These are phyloP conservation scores for Iberis pinnata DNA, from an alignment of 345 rosid genomes.

Conservation along the genomic window DNA sequence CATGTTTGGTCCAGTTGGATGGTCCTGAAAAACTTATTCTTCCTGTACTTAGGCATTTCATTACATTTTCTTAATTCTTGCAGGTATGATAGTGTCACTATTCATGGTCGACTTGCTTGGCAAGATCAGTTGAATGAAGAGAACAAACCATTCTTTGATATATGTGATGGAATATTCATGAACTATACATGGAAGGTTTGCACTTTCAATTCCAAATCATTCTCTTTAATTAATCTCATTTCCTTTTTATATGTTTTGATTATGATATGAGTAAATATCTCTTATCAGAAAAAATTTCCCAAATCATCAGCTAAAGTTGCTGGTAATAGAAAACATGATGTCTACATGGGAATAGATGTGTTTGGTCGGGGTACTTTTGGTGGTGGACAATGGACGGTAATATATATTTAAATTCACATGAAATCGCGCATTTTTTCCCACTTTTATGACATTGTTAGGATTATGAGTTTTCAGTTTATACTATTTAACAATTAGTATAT, in stretches of 20 bases:
- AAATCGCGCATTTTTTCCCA: too few species aligned
- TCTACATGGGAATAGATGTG: conserved; percentile 84
- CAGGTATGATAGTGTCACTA: conserved; percentile 81
- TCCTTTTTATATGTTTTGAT: not conserved
- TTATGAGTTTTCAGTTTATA: too few species aligned
- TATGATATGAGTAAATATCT: too few species aligned
- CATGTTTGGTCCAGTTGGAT: too few species aligned
- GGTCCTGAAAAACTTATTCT: too few species aligned
- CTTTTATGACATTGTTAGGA: too few species aligned
- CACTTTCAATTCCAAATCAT: conserved; percentile 3
- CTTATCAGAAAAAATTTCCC: conserved; percentile 51
- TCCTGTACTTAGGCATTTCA: too few species aligned
- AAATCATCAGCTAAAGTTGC: conserved; percentile 59
- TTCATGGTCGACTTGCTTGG: conserved; percentile 50
- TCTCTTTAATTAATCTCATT: not conserved
- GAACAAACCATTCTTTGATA: conserved; percentile 78
- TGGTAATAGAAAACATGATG: conserved; percentile 65
- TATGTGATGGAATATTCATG: conserved; percentile 70
- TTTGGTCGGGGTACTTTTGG: conserved; percentile 71
- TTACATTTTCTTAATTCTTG: too few species aligned
- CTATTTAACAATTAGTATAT: too few species aligned
- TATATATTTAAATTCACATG: too few species aligned
- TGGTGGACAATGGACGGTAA: conserved; percentile 74
- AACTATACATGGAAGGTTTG: conserved; percentile 75
- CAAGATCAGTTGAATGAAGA: conserved; percentile 59